Conservation (phyloP, 2,329 filamentous ascomycete species). For the Pseudocercospora eumusae region DNA sequence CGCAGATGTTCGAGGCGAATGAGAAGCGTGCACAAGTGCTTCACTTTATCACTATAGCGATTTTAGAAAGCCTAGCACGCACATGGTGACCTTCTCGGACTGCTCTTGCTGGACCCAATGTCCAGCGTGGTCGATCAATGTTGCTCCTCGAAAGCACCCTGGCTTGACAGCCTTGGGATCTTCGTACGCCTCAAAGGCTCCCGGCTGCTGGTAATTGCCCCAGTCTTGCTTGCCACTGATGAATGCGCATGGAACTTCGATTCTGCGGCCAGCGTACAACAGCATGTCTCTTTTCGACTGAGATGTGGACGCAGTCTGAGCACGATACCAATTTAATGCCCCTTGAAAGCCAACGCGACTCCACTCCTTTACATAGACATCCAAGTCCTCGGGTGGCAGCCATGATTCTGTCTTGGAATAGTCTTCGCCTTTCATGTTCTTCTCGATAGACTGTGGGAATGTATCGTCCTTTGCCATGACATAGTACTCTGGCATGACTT, state of each 20-base stretch:
- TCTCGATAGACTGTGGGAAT: constrained; percentile 61
- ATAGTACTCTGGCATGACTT: constrained; percentile 67
- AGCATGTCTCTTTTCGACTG: constrained; percentile 55
- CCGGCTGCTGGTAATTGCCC: constrained; percentile 68
- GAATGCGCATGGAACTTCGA: constrained; percentile 63
- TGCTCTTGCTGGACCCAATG: constrained; percentile 72
- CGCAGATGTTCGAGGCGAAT: background rate
- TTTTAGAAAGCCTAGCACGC: constrained; percentile 49
- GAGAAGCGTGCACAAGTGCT: background rate
- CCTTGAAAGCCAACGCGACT: constrained; percentile 64
- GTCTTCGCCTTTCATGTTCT: constrained; percentile 58
- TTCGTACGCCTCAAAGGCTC: constrained; percentile 60
- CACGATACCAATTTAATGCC: constrained; percentile 67
- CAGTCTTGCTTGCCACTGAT: constrained; percentile 66
- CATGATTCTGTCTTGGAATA: constrained; percentile 51
- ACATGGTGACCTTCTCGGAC: constrained; percentile 55
- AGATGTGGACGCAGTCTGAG: constrained; percentile 52
- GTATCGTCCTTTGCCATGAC: constrained; percentile 61
- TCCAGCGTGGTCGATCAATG: constrained; percentile 61
- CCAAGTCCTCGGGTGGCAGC: constrained; percentile 60
- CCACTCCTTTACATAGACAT: constrained; percentile 63
- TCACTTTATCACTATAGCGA: background rate
- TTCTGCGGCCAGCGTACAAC: constrained; percentile 61
- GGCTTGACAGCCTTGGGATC: constrained; percentile 39
- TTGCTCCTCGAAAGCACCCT: constrained; percentile 56